phyloP scores from a whole-genome alignment of 495 filamentous ascomycete genomes.

The Tuber indicum region DNA sequence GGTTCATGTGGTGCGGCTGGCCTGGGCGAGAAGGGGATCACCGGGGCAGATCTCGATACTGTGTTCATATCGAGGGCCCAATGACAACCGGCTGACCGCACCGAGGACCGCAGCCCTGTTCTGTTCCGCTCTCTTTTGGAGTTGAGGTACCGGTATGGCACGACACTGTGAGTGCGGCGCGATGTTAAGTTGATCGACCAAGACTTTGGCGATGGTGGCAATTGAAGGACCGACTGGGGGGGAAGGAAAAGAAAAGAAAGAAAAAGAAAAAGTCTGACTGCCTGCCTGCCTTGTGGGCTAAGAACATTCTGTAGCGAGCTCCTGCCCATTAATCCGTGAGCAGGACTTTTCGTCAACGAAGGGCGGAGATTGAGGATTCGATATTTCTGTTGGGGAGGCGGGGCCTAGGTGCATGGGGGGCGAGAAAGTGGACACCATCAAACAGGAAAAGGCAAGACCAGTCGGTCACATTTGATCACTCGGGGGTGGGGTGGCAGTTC shows the following conservation, averaged over 20 bases:
- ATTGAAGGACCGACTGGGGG: background rate
- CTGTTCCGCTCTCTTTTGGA: background rate
- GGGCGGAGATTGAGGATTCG: background rate
- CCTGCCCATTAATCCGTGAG: background rate
- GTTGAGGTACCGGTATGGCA: background rate
- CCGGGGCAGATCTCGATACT: background rate
- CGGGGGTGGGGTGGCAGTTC: background rate
- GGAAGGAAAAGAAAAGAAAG: background rate
- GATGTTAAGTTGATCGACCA: background rate
- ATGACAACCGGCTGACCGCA: background rate
- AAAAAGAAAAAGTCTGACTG: background rate
- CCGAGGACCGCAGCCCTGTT: background rate
- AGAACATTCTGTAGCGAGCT: background rate
- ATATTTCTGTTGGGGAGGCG: background rate
- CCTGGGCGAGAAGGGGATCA: background rate
- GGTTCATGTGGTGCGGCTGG: background rate
- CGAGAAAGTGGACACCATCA: background rate
- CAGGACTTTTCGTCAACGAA: background rate
- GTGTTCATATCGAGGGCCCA: background rate
- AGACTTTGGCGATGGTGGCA: background rate
- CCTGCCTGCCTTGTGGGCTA: background rate
- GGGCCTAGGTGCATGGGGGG: background rate
- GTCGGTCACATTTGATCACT: background rate
- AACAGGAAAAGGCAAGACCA: background rate
- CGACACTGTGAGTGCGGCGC: background rate